These are phyloP conservation scores for Penicillium sclerotiorum DNA, from an alignment of 2,329 filamentous ascomycete genomes.

Conservation along the genomic window DNA sequence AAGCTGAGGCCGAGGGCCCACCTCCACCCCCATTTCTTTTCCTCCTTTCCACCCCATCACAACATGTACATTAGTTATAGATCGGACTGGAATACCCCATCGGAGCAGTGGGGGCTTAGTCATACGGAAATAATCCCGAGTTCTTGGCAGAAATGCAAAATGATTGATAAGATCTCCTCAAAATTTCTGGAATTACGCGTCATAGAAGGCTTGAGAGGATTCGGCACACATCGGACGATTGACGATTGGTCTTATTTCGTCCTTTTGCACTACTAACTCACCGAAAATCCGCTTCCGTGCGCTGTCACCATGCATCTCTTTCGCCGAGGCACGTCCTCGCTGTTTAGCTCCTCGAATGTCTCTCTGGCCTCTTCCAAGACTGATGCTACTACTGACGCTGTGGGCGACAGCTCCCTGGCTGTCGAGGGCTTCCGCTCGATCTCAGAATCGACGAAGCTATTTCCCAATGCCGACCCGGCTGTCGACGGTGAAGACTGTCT, in stretches of 20 bases:
- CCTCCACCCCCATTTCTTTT: conserved; percentile 5
- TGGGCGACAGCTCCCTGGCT: conserved; percentile 23
- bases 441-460: conserved; percentile 59
- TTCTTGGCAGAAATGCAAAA: conserved; percentile 27
- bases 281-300: background rate
- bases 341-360: conserved; percentile 36
- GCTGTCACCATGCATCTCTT: conserved; percentile 37
- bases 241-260: too few species aligned
- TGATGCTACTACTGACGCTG: conserved; percentile 23
- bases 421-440: conserved; percentile 52
- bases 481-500: conserved; percentile 87
- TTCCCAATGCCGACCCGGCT: conserved; percentile 71
- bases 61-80: conserved; percentile 20
- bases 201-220: background rate
- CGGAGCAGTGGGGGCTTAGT: conserved; percentile 28
- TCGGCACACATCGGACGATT: background rate
- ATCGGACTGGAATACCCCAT: conserved; percentile 17
- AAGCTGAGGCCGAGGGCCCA: background rate
- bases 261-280: too few species aligned
- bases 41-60: background rate
- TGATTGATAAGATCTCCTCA: conserved; percentile 38
- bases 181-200: conserved; percentile 1
- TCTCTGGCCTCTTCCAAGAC: conserved; percentile 26
- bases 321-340: conserved; percentile 34
- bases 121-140: conserved; percentile 22